A percentile compares a stretch with the other conserved stretches of the same genome.
Conservation (phyloP, 805 yeast species). For the Ogataea haglerorum region DNA sequence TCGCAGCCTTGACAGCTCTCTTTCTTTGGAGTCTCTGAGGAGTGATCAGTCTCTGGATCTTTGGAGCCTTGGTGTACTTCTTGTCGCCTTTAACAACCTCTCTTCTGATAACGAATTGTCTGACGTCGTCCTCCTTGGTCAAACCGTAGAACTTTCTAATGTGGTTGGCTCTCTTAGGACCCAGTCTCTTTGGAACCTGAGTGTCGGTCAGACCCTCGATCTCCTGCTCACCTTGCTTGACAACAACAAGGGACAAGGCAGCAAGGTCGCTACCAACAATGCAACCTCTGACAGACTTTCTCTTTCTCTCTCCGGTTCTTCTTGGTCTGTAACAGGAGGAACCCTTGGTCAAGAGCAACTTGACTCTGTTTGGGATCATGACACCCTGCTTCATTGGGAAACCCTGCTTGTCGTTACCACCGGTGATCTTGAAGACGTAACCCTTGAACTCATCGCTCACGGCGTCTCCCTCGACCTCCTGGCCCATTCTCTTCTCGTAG, state of each 20-base stretch:
- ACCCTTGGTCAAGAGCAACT: constrained; percentile 88
- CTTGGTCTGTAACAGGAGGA: constrained; percentile 99
- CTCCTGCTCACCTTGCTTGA: constrained; percentile 96
- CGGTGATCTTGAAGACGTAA: constrained; percentile 96
- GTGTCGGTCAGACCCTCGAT: constrained; percentile 94
- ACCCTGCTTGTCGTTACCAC: constrained; percentile 99
- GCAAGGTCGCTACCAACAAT: constrained; percentile 97
- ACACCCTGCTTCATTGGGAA: constrained; percentile 99
- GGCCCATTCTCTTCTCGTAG: constrained; percentile 99
- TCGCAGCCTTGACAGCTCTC: constrained; percentile 92
- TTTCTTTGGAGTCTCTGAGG: constrained; percentile 99
- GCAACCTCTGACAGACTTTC: constrained; percentile 99
- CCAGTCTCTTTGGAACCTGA: constrained; percentile 97
- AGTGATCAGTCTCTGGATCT: constrained; percentile 98
- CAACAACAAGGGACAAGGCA: constrained; percentile 87
- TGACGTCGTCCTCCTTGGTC: constrained; percentile 88
- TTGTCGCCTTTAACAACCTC: constrained; percentile 97
- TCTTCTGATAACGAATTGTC: constrained; percentile 94
- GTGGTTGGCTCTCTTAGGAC: constrained; percentile 99
- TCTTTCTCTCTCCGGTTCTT: constrained; percentile 99
- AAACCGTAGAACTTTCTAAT: constrained; percentile 99
- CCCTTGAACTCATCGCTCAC: constrained; percentile 99
- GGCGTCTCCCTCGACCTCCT: constrained; percentile 98
- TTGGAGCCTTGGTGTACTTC: constrained; percentile 99
- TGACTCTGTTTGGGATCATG: constrained; percentile 99